phyloP scores from a whole-genome alignment of 208 protist species.

The Trypanosoma melophagium region DNA sequence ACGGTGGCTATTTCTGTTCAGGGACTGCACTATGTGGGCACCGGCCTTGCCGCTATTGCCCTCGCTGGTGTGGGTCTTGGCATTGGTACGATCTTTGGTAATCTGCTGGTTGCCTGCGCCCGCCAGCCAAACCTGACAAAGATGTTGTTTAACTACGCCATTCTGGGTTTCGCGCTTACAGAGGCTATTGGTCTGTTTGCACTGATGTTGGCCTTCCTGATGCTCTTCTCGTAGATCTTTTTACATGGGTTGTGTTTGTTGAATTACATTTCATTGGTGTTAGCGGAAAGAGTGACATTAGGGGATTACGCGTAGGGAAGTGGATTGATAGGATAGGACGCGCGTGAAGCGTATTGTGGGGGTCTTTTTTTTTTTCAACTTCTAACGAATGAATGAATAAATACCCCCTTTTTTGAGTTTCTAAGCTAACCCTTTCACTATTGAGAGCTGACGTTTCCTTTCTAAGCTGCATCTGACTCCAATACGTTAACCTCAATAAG shows the following conservation, averaged over 20 bases:
- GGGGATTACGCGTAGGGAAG: not conserved
- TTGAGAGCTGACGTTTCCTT: no score
- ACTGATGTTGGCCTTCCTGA: slow-evolving; percentile 90
- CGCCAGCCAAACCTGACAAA: slow-evolving; percentile 89
- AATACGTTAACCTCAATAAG: no score
- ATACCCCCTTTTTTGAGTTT: no score
- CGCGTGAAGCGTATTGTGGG: not conserved
- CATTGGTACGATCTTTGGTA: slow-evolving; percentile 87
- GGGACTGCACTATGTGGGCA: slow-evolving; percentile 87
- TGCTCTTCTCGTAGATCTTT: slow-evolving; percentile 86
- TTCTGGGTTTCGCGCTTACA: slow-evolving; percentile 89
- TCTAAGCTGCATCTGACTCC: no score
- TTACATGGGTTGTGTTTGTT: slow-evolving; percentile 1
- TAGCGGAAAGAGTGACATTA: no score
- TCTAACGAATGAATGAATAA: no score
- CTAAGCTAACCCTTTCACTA: no score
- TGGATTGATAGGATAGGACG: not conserved
- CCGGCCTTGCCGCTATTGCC: slow-evolving; percentile 84
- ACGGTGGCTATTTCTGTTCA: slow-evolving; percentile 84
- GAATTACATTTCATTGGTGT: not conserved
- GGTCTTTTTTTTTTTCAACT: no score
- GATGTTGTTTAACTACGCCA: slow-evolving; percentile 92
- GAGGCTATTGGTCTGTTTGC: slow-evolving; percentile 90
- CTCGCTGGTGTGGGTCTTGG: slow-evolving; percentile 87
- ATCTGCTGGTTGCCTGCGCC: slow-evolving; percentile 77